Percentiles rank a stretch among this genome's conserved stretches.
Conservation (phyloP, 2,329 filamentous ascomycete genomes). For the Aspergillus sp. region DNA sequence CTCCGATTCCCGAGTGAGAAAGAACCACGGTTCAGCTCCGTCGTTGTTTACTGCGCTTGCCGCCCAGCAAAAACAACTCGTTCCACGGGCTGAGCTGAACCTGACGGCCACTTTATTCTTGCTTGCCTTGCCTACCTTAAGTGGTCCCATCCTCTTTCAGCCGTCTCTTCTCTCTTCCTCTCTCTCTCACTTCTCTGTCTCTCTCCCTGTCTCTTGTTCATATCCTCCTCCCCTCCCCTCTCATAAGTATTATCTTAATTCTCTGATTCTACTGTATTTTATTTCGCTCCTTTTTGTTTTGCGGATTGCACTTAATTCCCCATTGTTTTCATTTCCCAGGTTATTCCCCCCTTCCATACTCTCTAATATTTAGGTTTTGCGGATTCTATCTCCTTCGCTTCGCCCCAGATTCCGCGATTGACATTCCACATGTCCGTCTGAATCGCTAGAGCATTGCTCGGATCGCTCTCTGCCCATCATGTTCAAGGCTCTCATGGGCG, state of each 20-base stretch:
- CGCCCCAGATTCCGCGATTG: background rate
- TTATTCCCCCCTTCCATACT: conserved; percentile 3
- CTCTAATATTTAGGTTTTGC: background rate
- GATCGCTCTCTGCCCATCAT: conserved; percentile 34
- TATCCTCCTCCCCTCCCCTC: background rate
- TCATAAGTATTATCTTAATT: background rate
- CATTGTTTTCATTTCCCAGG: background rate
- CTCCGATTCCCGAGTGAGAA: conserved; percentile 17
- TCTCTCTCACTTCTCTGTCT: background rate
- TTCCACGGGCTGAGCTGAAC: conserved; percentile 5
- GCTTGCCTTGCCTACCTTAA: background rate
- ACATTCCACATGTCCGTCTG: conserved; percentile 29
- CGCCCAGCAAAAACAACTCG: conserved; percentile 26
- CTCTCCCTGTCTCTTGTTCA: background rate
- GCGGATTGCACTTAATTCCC: too few species aligned
- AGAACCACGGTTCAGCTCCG: conserved; percentile 36
- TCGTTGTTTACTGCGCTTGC: conserved; percentile 28
- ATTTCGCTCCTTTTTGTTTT: background rate
- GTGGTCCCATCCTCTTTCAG: background rate
- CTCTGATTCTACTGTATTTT: background rate
- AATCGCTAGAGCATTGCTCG: conserved; percentile 21
- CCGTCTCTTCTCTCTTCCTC: background rate
- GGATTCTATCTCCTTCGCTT: background rate
- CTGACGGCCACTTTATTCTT: conserved; percentile 3
- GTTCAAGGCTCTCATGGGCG: conserved; percentile 41